Percentiles rank a stretch among this genome's conserved stretches.
These are phyloP conservation scores for Aphanomyces euteiches DNA, from an alignment of 352 stramenopile species.

Conservation along the genomic window DNA sequence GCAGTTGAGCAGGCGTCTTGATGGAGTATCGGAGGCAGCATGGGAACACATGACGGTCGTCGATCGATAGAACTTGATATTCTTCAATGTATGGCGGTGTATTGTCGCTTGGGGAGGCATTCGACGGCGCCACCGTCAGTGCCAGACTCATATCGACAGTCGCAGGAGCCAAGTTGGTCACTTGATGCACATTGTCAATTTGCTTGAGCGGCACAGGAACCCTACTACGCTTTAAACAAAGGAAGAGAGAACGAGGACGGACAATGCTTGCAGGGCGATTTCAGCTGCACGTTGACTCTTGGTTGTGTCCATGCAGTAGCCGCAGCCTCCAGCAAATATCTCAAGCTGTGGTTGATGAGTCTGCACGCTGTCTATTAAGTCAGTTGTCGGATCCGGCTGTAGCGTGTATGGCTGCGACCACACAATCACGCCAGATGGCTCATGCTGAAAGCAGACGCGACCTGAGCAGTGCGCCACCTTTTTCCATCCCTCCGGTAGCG, in stretches of 20 bases:
- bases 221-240: conserved; percentile 22
- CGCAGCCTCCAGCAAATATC: conserved; percentile 41
- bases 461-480: conserved; percentile 60
- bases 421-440: conserved; percentile 47
- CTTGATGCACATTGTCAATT: conserved; percentile 22
- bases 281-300: conserved; percentile 38
- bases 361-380: conserved; percentile 55
- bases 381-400: conserved; percentile 36
- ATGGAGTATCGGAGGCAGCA: conserved; percentile 69
- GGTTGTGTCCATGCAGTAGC: conserved; percentile 1
- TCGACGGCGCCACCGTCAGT: too few relatives aligned
- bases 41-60: conserved; percentile 60
- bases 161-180: background rate
- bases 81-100: too few relatives aligned
- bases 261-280: conserved; percentile 34
- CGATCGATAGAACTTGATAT: conserved; percentile 62
- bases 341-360: conserved; percentile 49
- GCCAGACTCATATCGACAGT: too few relatives aligned
- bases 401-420: conserved; percentile 64
- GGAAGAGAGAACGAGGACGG: background rate
- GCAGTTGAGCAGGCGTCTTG: conserved; percentile 79
- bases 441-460: conserved; percentile 65
- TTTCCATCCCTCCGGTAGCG: conserved; percentile 59
- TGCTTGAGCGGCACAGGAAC: conserved; percentile 32
- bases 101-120: too few relatives aligned